These are phyloP conservation scores for Malus hybrid DNA, from an alignment of 331 rosid species.

Conservation along the genomic window DNA sequence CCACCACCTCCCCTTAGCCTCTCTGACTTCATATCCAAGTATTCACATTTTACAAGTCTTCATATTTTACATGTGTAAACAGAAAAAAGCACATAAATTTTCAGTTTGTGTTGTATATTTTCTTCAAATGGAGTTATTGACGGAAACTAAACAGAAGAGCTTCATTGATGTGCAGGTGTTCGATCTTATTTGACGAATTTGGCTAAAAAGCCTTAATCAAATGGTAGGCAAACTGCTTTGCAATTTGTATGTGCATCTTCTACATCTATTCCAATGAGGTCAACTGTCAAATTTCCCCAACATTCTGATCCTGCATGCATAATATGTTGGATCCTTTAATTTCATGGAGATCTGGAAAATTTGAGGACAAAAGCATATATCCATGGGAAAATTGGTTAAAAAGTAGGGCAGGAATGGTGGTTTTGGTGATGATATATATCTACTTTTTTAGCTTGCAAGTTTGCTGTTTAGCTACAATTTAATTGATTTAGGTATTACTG, in stretches of 20 bases:
- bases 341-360: neutral
- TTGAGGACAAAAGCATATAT: neutral
- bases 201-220: neutral
- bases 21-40: neutral
- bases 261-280: neutral
- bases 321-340: neutral
- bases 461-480: neutral
- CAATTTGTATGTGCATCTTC: neutral
- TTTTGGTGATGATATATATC: neutral
- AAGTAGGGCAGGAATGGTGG: neutral
- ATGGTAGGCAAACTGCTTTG: constrained; percentile 8
- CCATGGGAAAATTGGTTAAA: constrained; percentile 12
- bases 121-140: too few species aligned
- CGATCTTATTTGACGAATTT: too few species aligned
- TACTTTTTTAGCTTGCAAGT: constrained; percentile 7
- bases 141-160: too few species aligned
- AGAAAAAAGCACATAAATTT: too few species aligned
- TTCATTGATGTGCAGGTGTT: neutral
- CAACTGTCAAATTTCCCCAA: neutral
- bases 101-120: too few species aligned
- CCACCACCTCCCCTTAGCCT: neutral
- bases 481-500: constrained; percentile 5
- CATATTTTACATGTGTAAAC: too few species aligned
- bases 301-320: neutral
- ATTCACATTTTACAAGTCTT: neutral